Conservation (phyloP, 208 protist species). For the Trypanosoma melophagium region DNA sequence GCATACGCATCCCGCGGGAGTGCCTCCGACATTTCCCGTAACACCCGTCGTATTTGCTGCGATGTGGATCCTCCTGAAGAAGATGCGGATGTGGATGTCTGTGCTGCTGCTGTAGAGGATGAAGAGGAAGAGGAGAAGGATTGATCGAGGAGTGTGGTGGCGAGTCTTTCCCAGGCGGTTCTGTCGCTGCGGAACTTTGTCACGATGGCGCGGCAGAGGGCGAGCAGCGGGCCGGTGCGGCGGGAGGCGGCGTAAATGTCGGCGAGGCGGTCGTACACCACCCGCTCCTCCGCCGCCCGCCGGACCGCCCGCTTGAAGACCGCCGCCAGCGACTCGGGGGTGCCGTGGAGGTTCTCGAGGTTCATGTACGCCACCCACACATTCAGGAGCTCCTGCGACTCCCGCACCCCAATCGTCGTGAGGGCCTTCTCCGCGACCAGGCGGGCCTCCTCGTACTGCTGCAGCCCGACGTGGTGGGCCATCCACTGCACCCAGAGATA, state of each 20-base stretch:
- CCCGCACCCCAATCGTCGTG: slow-evolving; percentile 78
- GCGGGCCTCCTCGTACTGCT: slow-evolving; percentile 88
- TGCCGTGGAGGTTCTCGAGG: slow-evolving; percentile 92
- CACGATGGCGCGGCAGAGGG: slow-evolving; percentile 82
- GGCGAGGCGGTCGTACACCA: slow-evolving; percentile 79
- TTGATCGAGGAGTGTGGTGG: slow-evolving; percentile 41
- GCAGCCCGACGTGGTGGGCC: slow-evolving; percentile 80
- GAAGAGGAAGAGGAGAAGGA: too few relatives aligned
- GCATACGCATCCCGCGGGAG: slow-evolving; percentile 62
- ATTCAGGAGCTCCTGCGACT: slow-evolving; percentile 88
- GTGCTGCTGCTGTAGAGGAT: slow-evolving; percentile 42
- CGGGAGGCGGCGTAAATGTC: slow-evolving; percentile 81
- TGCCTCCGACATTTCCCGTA: slow-evolving; percentile 76
- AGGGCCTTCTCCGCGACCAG: slow-evolving; percentile 91
- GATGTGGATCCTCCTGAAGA: slow-evolving; percentile 20
- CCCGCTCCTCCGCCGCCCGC: slow-evolving; percentile 55
- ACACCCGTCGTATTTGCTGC: slow-evolving; percentile 82
- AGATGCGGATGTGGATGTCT: too few relatives aligned
- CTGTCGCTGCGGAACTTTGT: slow-evolving; percentile 74
- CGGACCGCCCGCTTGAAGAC: slow-evolving; percentile 85
- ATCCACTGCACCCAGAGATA: slow-evolving; percentile 95
- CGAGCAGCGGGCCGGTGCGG: slow-evolving; percentile 77
- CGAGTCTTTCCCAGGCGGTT: slow-evolving; percentile 81
- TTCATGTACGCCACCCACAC: slow-evolving; percentile 94
- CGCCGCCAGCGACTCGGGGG: slow-evolving; percentile 79